Conservation (phyloP, 208 protist species). For the Wallacemonas sp. region DNA sequence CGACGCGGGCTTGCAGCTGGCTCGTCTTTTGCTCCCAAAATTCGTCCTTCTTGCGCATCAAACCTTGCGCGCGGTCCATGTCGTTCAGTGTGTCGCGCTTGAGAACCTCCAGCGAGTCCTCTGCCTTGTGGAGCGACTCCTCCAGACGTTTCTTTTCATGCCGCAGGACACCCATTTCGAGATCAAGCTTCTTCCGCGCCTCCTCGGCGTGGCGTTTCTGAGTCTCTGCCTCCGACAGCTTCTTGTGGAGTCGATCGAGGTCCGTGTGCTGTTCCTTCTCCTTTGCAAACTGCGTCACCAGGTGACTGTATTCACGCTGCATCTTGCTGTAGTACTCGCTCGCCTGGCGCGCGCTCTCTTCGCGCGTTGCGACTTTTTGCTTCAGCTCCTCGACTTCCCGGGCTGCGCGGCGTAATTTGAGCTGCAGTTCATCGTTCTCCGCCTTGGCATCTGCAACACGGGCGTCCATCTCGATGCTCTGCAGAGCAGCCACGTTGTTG, state of each 20-base stretch:
- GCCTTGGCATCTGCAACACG: constrained; percentile 12
- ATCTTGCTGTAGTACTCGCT: constrained; percentile 63
- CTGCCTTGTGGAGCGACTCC: constrained; percentile 11
- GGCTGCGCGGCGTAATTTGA: constrained; percentile 31
- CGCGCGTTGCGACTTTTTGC: constrained; percentile 33
- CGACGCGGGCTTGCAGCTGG: neutral
- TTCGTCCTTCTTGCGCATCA: constrained; percentile 15
- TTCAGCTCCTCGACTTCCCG: constrained; percentile 48
- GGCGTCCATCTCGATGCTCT: neutral
- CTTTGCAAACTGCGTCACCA: constrained; percentile 36
- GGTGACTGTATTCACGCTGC: constrained; percentile 80
- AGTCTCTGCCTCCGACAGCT: constrained; percentile 1
- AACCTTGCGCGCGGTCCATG: constrained; percentile 11
- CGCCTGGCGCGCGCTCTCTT: constrained; percentile 43
- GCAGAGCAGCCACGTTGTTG: neutral
- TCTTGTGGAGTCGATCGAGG: constrained; percentile 4
- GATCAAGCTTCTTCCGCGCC: neutral
- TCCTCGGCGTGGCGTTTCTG: constrained; percentile 9
- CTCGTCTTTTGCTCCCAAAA: constrained; percentile 12
- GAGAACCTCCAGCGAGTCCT: constrained; percentile 11
- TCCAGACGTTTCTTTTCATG: constrained; percentile 14
- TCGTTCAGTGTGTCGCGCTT: constrained; percentile 13
- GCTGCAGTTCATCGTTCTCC: constrained; percentile 19
- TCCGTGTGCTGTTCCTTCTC: constrained; percentile 11
- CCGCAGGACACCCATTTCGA: constrained; percentile 4